A percentile compares a stretch with the other conserved stretches of the same genome.
Conservation (phyloP, 768 basidiomycete genomes). For the Mrakia gelida region DNA sequence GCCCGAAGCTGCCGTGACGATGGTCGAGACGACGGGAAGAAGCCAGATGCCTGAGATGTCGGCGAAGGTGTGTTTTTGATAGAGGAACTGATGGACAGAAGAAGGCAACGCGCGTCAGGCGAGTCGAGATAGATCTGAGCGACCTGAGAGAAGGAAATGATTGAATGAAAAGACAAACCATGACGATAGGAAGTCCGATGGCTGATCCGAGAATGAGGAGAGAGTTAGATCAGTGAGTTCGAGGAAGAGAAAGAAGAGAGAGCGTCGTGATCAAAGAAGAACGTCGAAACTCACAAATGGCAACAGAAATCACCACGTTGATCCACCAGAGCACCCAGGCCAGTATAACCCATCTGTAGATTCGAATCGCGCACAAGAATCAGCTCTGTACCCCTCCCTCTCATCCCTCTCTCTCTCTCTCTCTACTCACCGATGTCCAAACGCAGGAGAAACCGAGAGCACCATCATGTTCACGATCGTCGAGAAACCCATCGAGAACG, state of each 20-base stretch:
- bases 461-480: slow-evolving; percentile 50
- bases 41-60: slow-evolving; percentile 64
- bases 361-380: neutral
- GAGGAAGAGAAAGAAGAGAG: neutral
- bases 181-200: slow-evolving; percentile 9
- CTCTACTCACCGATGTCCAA: neutral
- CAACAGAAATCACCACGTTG: slow-evolving; percentile 14
- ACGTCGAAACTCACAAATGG: neutral
- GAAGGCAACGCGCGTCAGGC: neutral
- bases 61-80: slow-evolving; percentile 57
- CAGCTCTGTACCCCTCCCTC: no score
- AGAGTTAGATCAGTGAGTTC: neutral
- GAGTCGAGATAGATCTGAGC: no score
- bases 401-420: neutral
- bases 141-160: no score
- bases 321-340: slow-evolving; percentile 29
- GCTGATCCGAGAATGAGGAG: neutral
- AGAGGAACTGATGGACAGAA: slow-evolving; percentile 44
- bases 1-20: slow-evolving; percentile 67
- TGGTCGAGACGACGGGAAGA: slow-evolving; percentile 68
- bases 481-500: slow-evolving; percentile 58
- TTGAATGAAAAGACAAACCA: slow-evolving; percentile 1
- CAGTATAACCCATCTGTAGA: neutral
- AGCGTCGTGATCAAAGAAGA: neutral
- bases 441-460: neutral